Conservation (phyloP, 2,329 filamentous ascomycete genomes). For the Fusarium sp. region DNA sequence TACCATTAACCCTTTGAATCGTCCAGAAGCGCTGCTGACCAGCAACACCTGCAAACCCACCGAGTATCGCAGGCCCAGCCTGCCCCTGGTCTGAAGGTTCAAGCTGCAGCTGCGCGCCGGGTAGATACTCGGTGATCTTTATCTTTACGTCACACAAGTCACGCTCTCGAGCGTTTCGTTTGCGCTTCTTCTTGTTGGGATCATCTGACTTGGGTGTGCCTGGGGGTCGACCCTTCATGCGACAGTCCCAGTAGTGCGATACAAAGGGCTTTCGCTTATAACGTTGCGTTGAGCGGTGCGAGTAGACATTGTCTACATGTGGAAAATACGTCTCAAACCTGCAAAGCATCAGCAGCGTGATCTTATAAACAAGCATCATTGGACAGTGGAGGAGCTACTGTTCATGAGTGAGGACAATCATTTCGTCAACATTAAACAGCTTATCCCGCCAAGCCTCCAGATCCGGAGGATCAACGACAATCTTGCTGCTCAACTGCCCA, state of each 20-base stretch:
- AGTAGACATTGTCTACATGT: conserved; percentile 87
- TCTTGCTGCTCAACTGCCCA: conserved; percentile 66
- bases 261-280: conserved; percentile 88
- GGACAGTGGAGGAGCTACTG: conserved; percentile 62
- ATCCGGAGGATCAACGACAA: conserved; percentile 75
- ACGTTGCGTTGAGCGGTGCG: conserved; percentile 82
- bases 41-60: conserved; percentile 43
- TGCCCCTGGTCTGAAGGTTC: conserved; percentile 11
- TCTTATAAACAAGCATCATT: neutral
- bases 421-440: conserved; percentile 81
- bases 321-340: conserved; percentile 86
- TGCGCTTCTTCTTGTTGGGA: conserved; percentile 85
- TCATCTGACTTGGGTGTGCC: conserved; percentile 85
- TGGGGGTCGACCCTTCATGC: conserved; percentile 81
- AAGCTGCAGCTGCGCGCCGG: conserved; percentile 59
- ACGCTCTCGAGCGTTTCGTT: conserved; percentile 78
- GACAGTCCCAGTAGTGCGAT: conserved; percentile 87
- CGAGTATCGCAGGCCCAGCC: conserved; percentile 17
- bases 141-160: conserved; percentile 91
- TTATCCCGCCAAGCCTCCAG: conserved; percentile 77
- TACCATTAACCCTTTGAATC: conserved; percentile 82
- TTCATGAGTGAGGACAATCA: conserved; percentile 78
- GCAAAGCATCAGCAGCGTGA: conserved; percentile 6
- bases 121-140: conserved; percentile 85
- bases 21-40: conserved; percentile 73